phyloP scores from a whole-genome alignment of 768 basidiomycete genomes.

The Rubroboletus pulcherrimus region DNA sequence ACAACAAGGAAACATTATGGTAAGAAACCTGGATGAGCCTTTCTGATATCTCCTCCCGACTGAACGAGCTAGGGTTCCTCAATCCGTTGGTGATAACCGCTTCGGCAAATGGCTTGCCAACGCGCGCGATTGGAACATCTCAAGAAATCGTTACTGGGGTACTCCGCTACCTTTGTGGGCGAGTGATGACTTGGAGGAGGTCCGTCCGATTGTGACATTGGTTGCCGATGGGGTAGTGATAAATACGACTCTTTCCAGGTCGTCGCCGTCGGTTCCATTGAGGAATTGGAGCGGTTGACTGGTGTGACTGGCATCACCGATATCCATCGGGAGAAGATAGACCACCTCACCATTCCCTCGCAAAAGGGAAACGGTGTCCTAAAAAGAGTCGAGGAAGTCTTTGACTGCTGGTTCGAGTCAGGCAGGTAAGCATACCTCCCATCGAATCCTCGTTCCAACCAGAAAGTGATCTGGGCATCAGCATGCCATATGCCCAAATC shows the following conservation, averaged over 20 bases:
- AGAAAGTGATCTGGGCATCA: constrained; percentile 29
- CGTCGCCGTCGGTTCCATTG: constrained; percentile 83
- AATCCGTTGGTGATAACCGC: constrained; percentile 81
- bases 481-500: constrained; percentile 97
- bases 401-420: constrained; percentile 99
- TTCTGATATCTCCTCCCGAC: background rate
- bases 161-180: constrained; percentile 97
- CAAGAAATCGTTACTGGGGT: constrained; percentile 99
- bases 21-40: constrained; percentile 26
- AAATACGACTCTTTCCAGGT: constrained; percentile 43
- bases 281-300: constrained; percentile 80
- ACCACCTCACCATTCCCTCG: constrained; percentile 95
- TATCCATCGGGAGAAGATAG: constrained; percentile 91
- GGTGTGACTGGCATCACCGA: constrained; percentile 83
- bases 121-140: constrained; percentile 99
- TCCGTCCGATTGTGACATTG: background rate
- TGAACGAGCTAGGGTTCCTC: constrained; percentile 72
- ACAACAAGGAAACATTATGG: constrained; percentile 92
- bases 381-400: constrained; percentile 93
- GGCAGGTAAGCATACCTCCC: constrained; percentile 63
- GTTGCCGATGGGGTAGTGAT: background rate
- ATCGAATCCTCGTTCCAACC: background rate
- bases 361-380: constrained; percentile 80
- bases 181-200: constrained; percentile 90
- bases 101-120: constrained; percentile 98